Conservation (phyloP, 805 yeast species). For the Cyberlindnera euphorbiiphila region DNA sequence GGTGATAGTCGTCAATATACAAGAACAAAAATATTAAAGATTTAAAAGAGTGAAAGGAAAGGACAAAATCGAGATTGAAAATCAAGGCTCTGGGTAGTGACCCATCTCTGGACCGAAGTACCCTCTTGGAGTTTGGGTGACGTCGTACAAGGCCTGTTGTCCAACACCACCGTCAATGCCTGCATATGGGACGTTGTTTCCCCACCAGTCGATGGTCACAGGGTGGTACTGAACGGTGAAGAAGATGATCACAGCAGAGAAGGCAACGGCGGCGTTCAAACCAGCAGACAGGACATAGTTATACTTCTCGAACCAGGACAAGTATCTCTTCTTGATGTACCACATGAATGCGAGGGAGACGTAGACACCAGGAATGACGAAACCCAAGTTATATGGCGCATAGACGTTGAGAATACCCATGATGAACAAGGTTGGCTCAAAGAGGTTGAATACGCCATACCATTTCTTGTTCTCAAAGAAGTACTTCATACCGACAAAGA, state of each 20-base stretch:
- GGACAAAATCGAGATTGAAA: too few relatives aligned
- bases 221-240: slow-evolving; percentile 44
- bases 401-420: slow-evolving; percentile 43
- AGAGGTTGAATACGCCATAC: slow-evolving; percentile 5
- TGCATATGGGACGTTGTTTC: slow-evolving; percentile 38
- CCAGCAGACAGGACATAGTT: slow-evolving; percentile 51
- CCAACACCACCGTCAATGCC: slow-evolving; percentile 38
- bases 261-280: slow-evolving; percentile 56
- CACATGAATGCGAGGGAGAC: slow-evolving; percentile 44
- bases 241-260: slow-evolving; percentile 47
- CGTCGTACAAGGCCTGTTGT: slow-evolving; percentile 11
- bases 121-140: slow-evolving; percentile 12
- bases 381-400: slow-evolving; percentile 49
- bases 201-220: slow-evolving; percentile 58
- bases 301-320: slow-evolving; percentile 50
- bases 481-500: slow-evolving; percentile 28
- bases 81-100: too few relatives aligned
- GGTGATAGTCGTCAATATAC: too few relatives aligned
- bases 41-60: too few relatives aligned
- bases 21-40: too few relatives aligned
- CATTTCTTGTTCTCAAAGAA: slow-evolving; percentile 15
- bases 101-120: slow-evolving; percentile 21
- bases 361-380: slow-evolving; percentile 28
- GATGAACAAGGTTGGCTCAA: slow-evolving; percentile 48
- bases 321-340: slow-evolving; percentile 35